Evolutionary conservation across 2,329 filamentous ascomycete genomes (phyloP).

Genomic region (Fusarium sp.): DNA sequence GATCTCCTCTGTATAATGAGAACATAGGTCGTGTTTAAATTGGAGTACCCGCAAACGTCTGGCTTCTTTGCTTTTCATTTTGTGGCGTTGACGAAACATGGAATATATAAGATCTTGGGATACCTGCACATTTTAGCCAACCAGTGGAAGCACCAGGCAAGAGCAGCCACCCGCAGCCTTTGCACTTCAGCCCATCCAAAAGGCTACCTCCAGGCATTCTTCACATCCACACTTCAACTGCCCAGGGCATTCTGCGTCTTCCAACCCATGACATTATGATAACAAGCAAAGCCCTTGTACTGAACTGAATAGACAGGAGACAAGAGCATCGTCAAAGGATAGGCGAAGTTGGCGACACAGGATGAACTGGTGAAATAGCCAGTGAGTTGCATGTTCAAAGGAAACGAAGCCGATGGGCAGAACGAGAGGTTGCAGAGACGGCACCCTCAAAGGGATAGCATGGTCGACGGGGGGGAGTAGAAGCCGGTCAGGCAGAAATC

Average conservation of each 20-base stretch:
- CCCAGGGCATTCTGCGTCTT: neutral
- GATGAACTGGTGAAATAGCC: neutral
- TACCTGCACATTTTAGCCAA: neutral
- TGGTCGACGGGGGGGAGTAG: neutral
- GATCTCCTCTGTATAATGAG: rapidly evolving
- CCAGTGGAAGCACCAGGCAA: neutral
- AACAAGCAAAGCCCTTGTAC: neutral
- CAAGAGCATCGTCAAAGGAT: neutral
- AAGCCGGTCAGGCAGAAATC: neutral
- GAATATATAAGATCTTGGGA: neutral
- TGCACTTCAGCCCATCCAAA: neutral
- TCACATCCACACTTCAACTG: neutral
- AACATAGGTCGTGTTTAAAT: rapidly evolving
- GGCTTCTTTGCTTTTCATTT: neutral
- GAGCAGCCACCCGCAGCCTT: neutral
- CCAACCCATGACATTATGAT: neutral
- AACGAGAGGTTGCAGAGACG: neutral
- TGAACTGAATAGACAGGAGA: neutral
- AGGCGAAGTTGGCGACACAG: neutral
- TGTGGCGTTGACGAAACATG: neutral
- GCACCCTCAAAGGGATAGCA: neutral
- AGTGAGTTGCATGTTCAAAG: neutral
- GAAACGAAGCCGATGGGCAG: neutral
- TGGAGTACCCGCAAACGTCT: too few relatives aligned
- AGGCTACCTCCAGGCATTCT: neutral